phyloP scores from a whole-genome alignment of 345 rosid species.

The Eucalyptus caleyi region DNA sequence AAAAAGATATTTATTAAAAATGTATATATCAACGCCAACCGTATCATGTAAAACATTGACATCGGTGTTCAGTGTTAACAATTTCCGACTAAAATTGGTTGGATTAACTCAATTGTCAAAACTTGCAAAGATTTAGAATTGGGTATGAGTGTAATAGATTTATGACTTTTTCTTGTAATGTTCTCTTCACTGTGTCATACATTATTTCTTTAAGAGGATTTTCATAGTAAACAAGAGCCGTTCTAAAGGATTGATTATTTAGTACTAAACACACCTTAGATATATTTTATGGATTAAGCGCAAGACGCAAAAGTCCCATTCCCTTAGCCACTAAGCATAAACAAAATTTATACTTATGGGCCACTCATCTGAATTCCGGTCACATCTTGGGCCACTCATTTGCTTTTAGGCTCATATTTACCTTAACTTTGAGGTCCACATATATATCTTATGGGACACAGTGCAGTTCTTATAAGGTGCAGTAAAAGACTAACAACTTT shows the following conservation, averaged over 20 bases:
- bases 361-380: background rate
- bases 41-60: fast-evolving
- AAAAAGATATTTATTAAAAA: too few species aligned
- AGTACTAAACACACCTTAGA: background rate
- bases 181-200: fast-evolving
- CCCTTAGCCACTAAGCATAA: background rate
- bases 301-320: background rate
- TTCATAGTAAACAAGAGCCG: background rate
- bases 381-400: background rate
- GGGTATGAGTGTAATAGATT: fast-evolving
- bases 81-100: fast-evolving
- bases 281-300: background rate
- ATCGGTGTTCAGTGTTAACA: fast-evolving
- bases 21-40: fast-evolving
- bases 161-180: too few species aligned
- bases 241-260: background rate
- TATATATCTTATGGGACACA: background rate
- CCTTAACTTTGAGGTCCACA: background rate
- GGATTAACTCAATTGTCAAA: fast-evolving
- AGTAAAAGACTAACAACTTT: background rate
- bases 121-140: too few species aligned
- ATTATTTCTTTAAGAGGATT: background rate
- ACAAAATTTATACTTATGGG: background rate
- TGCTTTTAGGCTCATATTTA: background rate
- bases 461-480: background rate